Conservation (phyloP, 2,329 filamentous ascomycete species). For the Pezicula radicicola region DNA sequence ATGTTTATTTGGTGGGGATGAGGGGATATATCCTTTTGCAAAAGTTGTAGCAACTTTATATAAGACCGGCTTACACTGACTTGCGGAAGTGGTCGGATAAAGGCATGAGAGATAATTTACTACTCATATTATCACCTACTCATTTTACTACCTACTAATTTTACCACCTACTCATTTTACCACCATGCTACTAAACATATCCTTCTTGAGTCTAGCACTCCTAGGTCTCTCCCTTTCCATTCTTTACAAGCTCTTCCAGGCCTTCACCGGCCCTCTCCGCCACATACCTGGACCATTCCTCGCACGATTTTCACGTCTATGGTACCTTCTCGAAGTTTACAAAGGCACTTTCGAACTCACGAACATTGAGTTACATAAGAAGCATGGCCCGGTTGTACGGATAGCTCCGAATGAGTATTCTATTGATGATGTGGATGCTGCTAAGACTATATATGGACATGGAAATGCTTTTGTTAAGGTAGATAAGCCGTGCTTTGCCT, state of each 20-base stretch:
- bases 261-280: slow-evolving; percentile 28
- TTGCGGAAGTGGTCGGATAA: too few relatives aligned
- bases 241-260: slow-evolving; percentile 4
- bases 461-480: slow-evolving; percentile 32
- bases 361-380: slow-evolving; percentile 36
- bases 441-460: slow-evolving; percentile 39
- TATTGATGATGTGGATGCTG: slow-evolving; percentile 36
- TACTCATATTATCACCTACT: not conserved
- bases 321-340: slow-evolving; percentile 38
- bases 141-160: too few relatives aligned
- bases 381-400: slow-evolving; percentile 41
- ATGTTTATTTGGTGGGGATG: too few relatives aligned
- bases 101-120: too few relatives aligned
- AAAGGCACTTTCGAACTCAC: slow-evolving; percentile 35
- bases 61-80: too few relatives aligned
- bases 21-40: too few relatives aligned
- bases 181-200: not conserved
- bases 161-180: too few relatives aligned
- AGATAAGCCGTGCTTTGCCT: not conserved
- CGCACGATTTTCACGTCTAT: slow-evolving; percentile 40
- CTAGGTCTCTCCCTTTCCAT: not conserved
- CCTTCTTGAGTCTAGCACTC: not conserved
- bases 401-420: slow-evolving; percentile 46
- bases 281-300: slow-evolving; percentile 42
- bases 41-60: too few relatives aligned